Evolutionary conservation across 768 basidiomycete species (phyloP), one percentile per base, ranked within the genome.

Genomic region (Lentinula edodes): DNA sequence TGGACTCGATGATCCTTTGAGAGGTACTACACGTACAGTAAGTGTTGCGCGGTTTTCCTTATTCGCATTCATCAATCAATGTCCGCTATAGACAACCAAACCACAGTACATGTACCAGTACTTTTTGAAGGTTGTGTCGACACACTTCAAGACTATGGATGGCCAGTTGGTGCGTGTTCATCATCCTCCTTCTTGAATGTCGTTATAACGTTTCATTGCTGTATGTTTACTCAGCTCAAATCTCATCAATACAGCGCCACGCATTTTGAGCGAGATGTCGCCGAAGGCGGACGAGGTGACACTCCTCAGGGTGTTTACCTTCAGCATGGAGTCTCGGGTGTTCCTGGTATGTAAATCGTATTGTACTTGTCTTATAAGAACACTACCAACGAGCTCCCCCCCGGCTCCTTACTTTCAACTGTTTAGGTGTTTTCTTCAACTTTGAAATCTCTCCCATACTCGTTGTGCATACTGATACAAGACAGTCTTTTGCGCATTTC

Each of bases 81-180:
- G 46, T 10, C n/a, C n/a, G 46, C 20, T 23, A 1, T 62, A 91
- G 89, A 94, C 93, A 1, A 77, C 73, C 65, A 90, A 90, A 70
- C 74, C 87, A 18, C 83, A 93, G 65, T 96, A 93, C 72, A 95
- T 97, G 93, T 97, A 94, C 83, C 94, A 98, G 71, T 96, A 98
- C 75, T 98, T 98, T 86, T 81, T 99, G 69, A 99, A 99, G 75
- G 96, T 99, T 51, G 97, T 99, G 42, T 93, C 94, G 7, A 99
- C 96, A 2, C 89, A 90, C 69, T 98, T 97, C 77, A 82, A 85
- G 63, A 90, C 88, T 18, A 77, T 96, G 32, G 84, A 89, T 63
- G 90, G 87, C 34, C 82, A 88, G 66, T 69, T 75, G 9, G 90
- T 90, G 70, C 51, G 84, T 75, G 9, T 23, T n/a, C 28, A 28